phyloP scores from a whole-genome alignment of 208 protist genomes.

The Leptomonas seymouri region DNA sequence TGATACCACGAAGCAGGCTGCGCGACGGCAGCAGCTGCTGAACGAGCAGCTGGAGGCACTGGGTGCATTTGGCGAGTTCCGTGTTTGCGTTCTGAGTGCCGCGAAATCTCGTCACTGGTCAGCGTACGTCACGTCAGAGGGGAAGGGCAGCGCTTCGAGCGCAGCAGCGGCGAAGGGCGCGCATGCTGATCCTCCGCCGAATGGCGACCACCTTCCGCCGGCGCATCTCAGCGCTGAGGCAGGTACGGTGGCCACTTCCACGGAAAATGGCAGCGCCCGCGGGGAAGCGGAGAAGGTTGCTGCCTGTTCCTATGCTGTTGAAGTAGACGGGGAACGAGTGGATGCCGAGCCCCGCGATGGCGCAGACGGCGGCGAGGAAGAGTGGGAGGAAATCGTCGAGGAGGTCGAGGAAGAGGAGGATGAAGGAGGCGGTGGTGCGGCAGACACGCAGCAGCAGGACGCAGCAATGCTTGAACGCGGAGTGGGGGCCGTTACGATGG shows the following conservation, averaged over 20 bases:
- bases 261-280: too few relatives aligned
- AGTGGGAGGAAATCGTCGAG: constrained; percentile 29
- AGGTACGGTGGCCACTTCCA: too few relatives aligned
- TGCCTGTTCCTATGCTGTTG: too few relatives aligned
- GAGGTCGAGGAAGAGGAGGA: constrained; percentile 20
- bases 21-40: constrained; percentile 29
- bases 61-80: constrained; percentile 20
- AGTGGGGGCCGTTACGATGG: too few relatives aligned
- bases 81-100: constrained; percentile 32
- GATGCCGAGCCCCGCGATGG: background rate
- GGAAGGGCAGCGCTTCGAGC: background rate
- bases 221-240: too few relatives aligned
- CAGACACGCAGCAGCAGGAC: background rate
- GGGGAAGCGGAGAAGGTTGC: too few relatives aligned
- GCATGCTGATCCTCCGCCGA: background rate
- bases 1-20: constrained; percentile 30
- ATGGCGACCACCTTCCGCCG: background rate
- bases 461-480: too few relatives aligned
- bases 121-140: constrained; percentile 9
- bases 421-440: background rate
- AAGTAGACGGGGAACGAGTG: too few relatives aligned
- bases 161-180: background rate
- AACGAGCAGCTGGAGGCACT: constrained; percentile 18
- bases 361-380: constrained; percentile 14
- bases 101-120: constrained; percentile 30